Evolutionary conservation across 371 early-diverging fungal genomes (phyloP), one percentile per base, ranked within the genome.

Genomic region (Polyrhizophydium stewartii): DNA sequence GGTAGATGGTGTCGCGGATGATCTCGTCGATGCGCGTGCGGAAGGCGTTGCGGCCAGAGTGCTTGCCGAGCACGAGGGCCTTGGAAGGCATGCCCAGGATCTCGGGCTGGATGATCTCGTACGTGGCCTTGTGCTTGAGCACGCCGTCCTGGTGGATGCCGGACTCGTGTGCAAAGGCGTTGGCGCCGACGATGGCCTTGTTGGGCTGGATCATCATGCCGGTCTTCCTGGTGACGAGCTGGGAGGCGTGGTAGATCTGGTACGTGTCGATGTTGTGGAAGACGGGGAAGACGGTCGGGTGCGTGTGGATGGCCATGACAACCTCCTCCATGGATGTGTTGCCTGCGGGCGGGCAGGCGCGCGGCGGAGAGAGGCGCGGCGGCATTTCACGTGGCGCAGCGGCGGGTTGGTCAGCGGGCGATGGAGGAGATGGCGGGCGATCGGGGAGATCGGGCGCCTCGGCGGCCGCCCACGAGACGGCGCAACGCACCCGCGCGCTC

Each of bases 71-170:
- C 17, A 94, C 93, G 28, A 97, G 74, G 64, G 86, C 82, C 66
- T 87, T 83, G 53, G 90, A 87, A 17, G 91, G 75, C 86, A 68
- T 62, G 37, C 97, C 97, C 3, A 97, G 90, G 25, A 88, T 85
- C 52, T 88, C 92, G 10, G 97, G 94, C 49, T 86, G 83, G 64
- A 97, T 95, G 65, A 97, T 97, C 75, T 97, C 97, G 67, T 97
- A 97, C 0, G 97, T 97, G 47, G 79, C 82, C 66, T 90, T 86
- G 81, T 94, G 86, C 81, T 97, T 97, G 63, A 97, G 85, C 46
- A 97, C 88, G 65, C 97, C 97, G 71, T 97, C 97, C 74, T 97
- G 97, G 76, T 97, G 97, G 70, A 97, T 97, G 55, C 97, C 97
- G 55, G 92, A 92, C 76, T 95, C 95, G 74, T 97, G 97, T 64